phyloP scores from a whole-genome alignment of 257 asterid species.

The Lavandula angustifolia region DNA sequence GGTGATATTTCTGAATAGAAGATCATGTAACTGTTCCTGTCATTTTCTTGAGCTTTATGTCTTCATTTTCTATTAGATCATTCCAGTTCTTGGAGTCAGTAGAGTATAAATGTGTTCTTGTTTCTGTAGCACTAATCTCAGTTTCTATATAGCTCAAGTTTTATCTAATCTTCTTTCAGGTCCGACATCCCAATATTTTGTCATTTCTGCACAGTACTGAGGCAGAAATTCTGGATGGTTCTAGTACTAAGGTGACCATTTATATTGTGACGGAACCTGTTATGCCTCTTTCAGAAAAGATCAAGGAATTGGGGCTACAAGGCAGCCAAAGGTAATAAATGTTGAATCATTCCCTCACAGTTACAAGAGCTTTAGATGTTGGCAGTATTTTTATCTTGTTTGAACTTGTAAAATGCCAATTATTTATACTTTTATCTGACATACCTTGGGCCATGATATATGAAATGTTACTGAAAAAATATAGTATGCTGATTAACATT shows the following conservation, averaged over 20 bases:
- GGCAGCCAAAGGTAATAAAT: constrained; percentile 75
- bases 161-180: constrained; percentile 59
- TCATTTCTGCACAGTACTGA: constrained; percentile 96
- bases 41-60: constrained; percentile 19
- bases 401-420: constrained; percentile 9
- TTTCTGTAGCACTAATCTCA: constrained; percentile 12
- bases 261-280: constrained; percentile 98
- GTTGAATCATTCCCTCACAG: constrained; percentile 27
- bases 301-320: constrained; percentile 86
- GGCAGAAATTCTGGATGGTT: constrained; percentile 81
- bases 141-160: constrained; percentile 31
- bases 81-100: constrained; percentile 14
- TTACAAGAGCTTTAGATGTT: constrained; percentile 27
- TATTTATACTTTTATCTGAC: constrained; percentile 20
- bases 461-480: background rate
- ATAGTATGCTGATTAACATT: constrained; percentile 4
- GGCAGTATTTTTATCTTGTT: constrained; percentile 19
- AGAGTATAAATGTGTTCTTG: constrained; percentile 16
- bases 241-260: constrained; percentile 74
- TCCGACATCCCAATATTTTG: constrained; percentile 95
- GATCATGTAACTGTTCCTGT: constrained; percentile 4
- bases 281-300: constrained; percentile 89
- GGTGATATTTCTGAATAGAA: constrained; percentile 12
- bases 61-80: constrained; percentile 14
- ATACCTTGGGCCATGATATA: constrained; percentile 26